Evolutionary conservation across 345 rosid genomes (phyloP).

Genomic region (Adansonia digitata): DNA sequence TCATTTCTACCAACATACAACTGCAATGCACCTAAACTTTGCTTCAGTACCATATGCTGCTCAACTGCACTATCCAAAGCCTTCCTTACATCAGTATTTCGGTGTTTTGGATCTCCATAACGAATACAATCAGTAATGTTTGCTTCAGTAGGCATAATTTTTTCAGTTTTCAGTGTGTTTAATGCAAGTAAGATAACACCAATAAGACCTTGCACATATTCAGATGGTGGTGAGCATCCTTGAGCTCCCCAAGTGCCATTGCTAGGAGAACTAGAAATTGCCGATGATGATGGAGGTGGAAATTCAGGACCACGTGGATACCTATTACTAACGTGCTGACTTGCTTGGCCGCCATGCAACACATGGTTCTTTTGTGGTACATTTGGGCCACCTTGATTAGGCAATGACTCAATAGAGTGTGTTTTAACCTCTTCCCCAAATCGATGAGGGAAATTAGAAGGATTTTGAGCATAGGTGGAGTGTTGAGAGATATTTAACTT

Average conservation of each 20-base stretch:
- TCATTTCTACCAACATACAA: constrained; percentile 65
- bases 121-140: constrained; percentile 74
- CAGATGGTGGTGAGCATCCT: constrained; percentile 52
- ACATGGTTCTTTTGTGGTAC: constrained; percentile 28
- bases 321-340: constrained; percentile 17
- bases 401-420: constrained; percentile 25
- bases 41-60: constrained; percentile 60
- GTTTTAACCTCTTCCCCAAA: constrained; percentile 33
- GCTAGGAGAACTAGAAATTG: constrained; percentile 23
- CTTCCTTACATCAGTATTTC: constrained; percentile 53
- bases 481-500: constrained; percentile 41
- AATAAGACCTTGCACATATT: constrained; percentile 72
- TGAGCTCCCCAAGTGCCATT: constrained; percentile 51
- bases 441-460: constrained; percentile 36
- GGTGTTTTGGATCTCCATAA: constrained; percentile 62
- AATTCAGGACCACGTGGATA: constrained; percentile 28
- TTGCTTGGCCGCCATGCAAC: constrained; percentile 24
- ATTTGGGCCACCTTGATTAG: constrained; percentile 24
- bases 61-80: constrained; percentile 66
- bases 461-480: constrained; percentile 29
- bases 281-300: constrained; percentile 20
- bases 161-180: constrained; percentile 64
- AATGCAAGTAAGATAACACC: constrained; percentile 73
- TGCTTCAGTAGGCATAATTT: constrained; percentile 64
- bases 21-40: constrained; percentile 45